Base-by-base conservation (phyloP, 306 rosid species). In the Sechiopsis laciniata region DNA sequence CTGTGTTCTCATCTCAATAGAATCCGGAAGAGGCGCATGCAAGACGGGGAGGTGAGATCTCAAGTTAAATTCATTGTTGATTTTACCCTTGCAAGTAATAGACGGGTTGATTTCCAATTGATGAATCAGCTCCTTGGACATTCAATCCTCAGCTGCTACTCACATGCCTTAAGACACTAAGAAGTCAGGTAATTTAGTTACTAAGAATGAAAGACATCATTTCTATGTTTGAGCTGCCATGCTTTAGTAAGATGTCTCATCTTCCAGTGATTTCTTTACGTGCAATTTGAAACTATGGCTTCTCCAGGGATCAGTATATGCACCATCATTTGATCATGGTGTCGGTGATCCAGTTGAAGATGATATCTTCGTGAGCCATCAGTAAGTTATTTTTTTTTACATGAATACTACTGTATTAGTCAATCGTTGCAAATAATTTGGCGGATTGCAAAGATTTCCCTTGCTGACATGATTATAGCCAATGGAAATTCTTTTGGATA, bases 21-120 rank as follows among this genome's bases (percentile, higher is more conserved):
- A 83, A 91, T 89, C 99, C 96, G 2, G 76, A 85, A 88, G 96
- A 94, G 80, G 96, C 99, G 2, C 97, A 94, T 86, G 96, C 92
- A 11, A 86, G 97, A 83, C 85, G 99, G 79, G 99, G 99, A 89
- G 99, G 99, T 91, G 78, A 84, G 88, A 77, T 71, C 77, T 75
- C 48, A 78, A 71, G 74, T 77, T 69, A 77, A 71, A 10, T 45
- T 75, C 12, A 32, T 74, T 74, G 55, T 75, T 69, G 73, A 69
- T 69, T 81, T 78, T 57, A 79, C 74, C 75, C 74, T 75, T 78
- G 32, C 75, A 71, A 66, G 78, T 70, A n/a, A 73, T 60, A 48
- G 56, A 76, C 50, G 48, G 55, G 45, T 75, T 85, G 73, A 85
- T 79, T 80, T 86, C 77, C 53, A 79, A 60, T 88, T 84, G 75